Percentiles rank a stretch among this genome's conserved stretches.
phyloP scores from a whole-genome alignment of 1,139 yeast species.

The Starmera stellimalicola region DNA sequence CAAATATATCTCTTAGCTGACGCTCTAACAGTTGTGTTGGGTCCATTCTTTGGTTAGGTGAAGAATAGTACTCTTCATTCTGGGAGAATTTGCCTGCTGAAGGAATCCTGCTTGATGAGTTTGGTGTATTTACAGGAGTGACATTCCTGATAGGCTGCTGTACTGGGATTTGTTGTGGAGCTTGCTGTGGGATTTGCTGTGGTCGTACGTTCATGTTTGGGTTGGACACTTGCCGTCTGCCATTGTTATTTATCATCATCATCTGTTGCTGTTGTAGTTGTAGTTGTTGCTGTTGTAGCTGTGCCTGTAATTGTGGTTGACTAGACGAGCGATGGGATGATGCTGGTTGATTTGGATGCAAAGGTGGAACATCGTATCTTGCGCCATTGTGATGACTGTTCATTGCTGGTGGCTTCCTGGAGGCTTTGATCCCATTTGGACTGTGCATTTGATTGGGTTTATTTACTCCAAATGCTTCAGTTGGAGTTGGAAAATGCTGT shows the following conservation, averaged over 20 bases:
- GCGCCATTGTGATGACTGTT: conserved; percentile 1
- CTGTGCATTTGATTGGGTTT: conserved; percentile 2
- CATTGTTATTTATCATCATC: conserved; percentile 3
- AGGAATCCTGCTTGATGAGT: not conserved
- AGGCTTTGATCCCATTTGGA: too few relatives aligned
- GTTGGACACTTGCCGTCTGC: conserved; percentile 1
- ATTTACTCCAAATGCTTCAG: conserved; percentile 20
- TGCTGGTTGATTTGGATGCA: conserved; percentile 4
- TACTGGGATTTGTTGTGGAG: conserved; percentile 2
- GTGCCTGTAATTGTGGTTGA: conserved; percentile 2
- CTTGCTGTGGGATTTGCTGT: conserved; percentile 4
- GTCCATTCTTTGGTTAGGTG: conserved; percentile 8
- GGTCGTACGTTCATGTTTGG: conserved; percentile 1
- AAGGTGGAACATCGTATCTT: conserved; percentile 3
- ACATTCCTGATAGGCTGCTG: conserved; percentile 1
- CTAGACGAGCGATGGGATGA: conserved; percentile 1
- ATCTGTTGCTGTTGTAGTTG: conserved; percentile 1
- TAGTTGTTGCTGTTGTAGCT: conserved; percentile 2
- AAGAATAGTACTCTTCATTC: conserved; percentile 1
- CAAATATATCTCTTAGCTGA: conserved; percentile 45
- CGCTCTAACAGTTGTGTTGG: conserved; percentile 31
- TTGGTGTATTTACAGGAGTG: conserved; percentile 1
- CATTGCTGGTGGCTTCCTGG: conserved; percentile 4
- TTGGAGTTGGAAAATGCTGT: conserved; percentile 22
- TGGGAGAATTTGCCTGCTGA: not conserved